These are phyloP conservation scores for Tetracladium marchalianum DNA, from an alignment of 495 filamentous ascomycete genomes.

Conservation along the genomic window DNA sequence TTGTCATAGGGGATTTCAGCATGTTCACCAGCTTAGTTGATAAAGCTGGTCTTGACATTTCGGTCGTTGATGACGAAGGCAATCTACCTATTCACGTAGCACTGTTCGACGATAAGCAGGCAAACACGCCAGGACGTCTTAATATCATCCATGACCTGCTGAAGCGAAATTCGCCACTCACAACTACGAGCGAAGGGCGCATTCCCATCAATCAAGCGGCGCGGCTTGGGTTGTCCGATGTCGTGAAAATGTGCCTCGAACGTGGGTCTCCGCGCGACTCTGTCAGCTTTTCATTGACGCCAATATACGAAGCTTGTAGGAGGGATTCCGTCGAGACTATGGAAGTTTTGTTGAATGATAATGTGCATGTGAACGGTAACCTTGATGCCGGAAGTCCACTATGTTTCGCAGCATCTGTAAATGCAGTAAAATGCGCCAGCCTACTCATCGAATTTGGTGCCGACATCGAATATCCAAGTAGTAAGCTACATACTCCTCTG, in stretches of 20 bases:
- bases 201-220: neutral
- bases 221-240: neutral
- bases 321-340: too few species aligned
- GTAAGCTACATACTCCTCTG: neutral
- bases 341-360: too few species aligned
- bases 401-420: too few species aligned
- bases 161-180: neutral
- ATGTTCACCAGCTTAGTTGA: too few species aligned
- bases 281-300: too few species aligned
- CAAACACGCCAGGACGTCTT: neutral
- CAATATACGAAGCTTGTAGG: too few species aligned
- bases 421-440: neutral
- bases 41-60: too few species aligned
- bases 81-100: neutral
- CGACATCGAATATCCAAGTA: neutral
- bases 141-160: neutral
- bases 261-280: too few species aligned
- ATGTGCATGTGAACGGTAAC: too few species aligned
- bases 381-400: too few species aligned
- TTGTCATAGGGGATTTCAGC: neutral
- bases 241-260: too few species aligned
- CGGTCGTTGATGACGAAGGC: too few species aligned
- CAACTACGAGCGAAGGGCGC: neutral
- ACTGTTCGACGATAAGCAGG: neutral
- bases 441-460: neutral